Conservation (phyloP, 148 eudicot species). For the Silene latifolia region DNA sequence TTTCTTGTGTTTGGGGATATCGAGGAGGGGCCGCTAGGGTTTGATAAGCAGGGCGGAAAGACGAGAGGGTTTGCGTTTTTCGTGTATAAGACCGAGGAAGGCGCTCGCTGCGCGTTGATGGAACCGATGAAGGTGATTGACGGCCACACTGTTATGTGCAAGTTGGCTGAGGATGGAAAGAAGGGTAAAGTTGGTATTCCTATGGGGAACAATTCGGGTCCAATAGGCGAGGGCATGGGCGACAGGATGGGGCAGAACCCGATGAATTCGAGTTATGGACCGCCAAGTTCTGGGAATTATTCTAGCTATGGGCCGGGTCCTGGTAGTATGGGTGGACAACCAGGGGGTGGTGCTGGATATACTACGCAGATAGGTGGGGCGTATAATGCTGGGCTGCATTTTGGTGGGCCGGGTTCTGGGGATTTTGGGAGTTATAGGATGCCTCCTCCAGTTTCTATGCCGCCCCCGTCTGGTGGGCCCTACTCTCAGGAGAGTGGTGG, state of each 20-base stretch:
- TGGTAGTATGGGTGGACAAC: slow-evolving; percentile 44
- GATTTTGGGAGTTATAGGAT: slow-evolving; percentile 54
- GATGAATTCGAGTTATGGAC: slow-evolving; percentile 41
- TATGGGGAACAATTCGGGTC: slow-evolving; percentile 24
- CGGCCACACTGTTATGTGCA: slow-evolving; percentile 75
- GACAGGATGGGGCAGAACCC: slow-evolving; percentile 34
- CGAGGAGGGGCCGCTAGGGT: slow-evolving; percentile 95
- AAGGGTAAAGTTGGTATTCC: slow-evolving; percentile 42
- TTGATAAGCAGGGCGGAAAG: slow-evolving; percentile 78
- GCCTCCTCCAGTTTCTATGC: slow-evolving; percentile 51
- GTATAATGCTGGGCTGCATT: slow-evolving; percentile 43
- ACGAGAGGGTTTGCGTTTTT: slow-evolving; percentile 84
- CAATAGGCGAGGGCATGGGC: slow-evolving; percentile 21
- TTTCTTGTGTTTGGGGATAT: slow-evolving; percentile 73
- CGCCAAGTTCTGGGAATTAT: slow-evolving; percentile 30
- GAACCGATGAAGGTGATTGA: slow-evolving; percentile 76
- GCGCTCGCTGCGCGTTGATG: slow-evolving; percentile 61
- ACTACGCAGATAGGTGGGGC: slow-evolving; percentile 38
- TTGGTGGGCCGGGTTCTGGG: slow-evolving; percentile 43
- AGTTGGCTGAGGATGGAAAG: slow-evolving; percentile 87
- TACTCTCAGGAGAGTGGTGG: slow-evolving; percentile 54
- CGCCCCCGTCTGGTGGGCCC: slow-evolving; percentile 46
- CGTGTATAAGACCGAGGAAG: slow-evolving; percentile 82
- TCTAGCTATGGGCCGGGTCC: slow-evolving; percentile 32
- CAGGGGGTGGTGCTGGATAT: slow-evolving; percentile 38